Evolutionary conservation across 2,329 filamentous ascomycete species (phyloP), one percentile per base, ranked within the genome.

Genomic region (Diaporthe sp.): DNA sequence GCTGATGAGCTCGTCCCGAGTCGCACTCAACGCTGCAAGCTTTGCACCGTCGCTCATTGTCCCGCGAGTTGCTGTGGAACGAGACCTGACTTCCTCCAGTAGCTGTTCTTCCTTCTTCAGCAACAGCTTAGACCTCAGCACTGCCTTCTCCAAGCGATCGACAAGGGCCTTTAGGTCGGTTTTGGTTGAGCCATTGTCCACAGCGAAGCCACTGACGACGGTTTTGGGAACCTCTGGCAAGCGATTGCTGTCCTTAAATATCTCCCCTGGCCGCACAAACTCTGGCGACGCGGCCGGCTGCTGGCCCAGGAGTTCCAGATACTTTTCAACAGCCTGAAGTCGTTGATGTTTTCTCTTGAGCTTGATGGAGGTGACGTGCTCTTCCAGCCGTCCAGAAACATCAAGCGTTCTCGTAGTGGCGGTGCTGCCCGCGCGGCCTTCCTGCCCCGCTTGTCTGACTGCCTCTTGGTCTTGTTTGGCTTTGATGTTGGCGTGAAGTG

Each of bases 1-100:
- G 74, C 83, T 86, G 75, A 93, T 93, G 70, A 93, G 86, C 77
- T 90, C 89, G 71, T 89, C 88, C 22, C 92, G 87, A 15, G 91
- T 90, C 10, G 84, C 84, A 57, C 86, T 87, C 13, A 93, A 83
- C 20, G 92, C 92, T 65, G 87, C 84, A 3, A 91, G 78, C 77
- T 88, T 90, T 22, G 84, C 82, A 72, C 80, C 78, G 20, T 83
- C 81, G 15, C 81, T 79, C 53, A 87, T 78, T 25, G 80, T 80
- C 55, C 83, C 83, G 1, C 84, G 83, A 12, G 84, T 82, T 57
- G 82, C 80, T 25, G 85, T 82, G 8, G 83, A 82, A 57, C 82
- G 82, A 67, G 84, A 81, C 76, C 85, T 87, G 28, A 88, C 84
- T 53, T 88, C 87, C 2, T 87, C 85, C 25, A 92, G 85, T 1